phyloP scores from a whole-genome alignment of 352 stramenopile species.

The Pythium vanterpoolii region DNA sequence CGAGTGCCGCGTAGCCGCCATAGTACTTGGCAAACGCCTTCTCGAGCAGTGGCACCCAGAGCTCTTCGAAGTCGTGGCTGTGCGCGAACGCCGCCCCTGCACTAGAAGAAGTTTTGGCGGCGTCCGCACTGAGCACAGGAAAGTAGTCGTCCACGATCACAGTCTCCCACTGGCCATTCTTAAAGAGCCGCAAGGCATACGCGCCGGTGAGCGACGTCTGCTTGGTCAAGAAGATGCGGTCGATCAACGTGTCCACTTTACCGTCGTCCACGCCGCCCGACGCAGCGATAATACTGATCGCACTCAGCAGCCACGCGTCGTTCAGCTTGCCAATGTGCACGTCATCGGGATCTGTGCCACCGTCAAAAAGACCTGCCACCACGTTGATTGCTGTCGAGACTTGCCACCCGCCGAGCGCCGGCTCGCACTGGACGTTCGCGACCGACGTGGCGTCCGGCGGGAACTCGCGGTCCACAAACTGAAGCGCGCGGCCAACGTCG shows the following conservation, averaged over 20 bases:
- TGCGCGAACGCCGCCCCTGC: conserved; percentile 86
- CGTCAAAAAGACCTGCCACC: conserved; percentile 87
- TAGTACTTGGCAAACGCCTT: conserved; percentile 93
- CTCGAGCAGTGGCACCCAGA: conserved; percentile 92
- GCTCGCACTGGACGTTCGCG: conserved; percentile 50
- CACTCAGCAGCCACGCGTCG: conserved; percentile 89
- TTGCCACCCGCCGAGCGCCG: conserved; percentile 68
- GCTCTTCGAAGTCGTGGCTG: conserved; percentile 84
- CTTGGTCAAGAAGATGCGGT: conserved; percentile 89
- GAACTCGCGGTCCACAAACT: conserved; percentile 91
- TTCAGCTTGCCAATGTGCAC: conserved; percentile 78
- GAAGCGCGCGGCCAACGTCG: conserved; percentile 69
- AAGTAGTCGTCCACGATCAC: conserved; percentile 92
- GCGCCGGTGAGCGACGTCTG: conserved; percentile 88
- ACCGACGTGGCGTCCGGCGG: conserved; percentile 74
- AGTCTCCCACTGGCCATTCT: conserved; percentile 92
- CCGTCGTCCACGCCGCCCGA: conserved; percentile 87
- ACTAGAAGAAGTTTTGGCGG: conserved; percentile 39
- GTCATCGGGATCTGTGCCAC: conserved; percentile 90
- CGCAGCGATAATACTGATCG: conserved; percentile 88
- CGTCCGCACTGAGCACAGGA: conserved; percentile 60
- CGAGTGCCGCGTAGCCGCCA: conserved; percentile 81
- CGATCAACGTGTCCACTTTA: conserved; percentile 86
- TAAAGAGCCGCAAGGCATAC: conserved; percentile 90
- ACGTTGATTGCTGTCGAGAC: conserved; percentile 87